These are phyloP conservation scores for Epichloe coenophiala DNA, from an alignment of 2,329 filamentous ascomycete species.

Conservation along the genomic window DNA sequence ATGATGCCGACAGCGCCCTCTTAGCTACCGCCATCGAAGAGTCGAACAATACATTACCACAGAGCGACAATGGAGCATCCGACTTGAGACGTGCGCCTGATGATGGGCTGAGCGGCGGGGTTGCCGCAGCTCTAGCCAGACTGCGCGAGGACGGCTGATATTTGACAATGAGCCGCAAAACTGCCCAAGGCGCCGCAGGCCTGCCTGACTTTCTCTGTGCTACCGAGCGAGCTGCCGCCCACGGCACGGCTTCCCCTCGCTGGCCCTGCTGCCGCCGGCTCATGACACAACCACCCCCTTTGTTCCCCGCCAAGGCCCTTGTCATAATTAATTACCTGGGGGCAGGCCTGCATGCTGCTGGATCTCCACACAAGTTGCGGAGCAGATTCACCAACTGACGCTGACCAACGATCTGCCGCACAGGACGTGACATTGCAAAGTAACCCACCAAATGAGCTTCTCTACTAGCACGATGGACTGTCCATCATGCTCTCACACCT, in stretches of 20 bases:
- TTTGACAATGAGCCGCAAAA: slow-evolving; percentile 1
- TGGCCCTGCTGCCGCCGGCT: neutral
- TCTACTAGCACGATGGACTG: neutral
- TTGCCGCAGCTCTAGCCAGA: slow-evolving; percentile 48
- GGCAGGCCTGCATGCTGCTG: neutral
- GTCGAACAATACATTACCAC: slow-evolving; percentile 25
- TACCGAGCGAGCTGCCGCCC: neutral
- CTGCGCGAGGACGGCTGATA: slow-evolving; percentile 30
- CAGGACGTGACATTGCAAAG: slow-evolving; percentile 1
- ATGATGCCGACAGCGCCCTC: slow-evolving; percentile 28
- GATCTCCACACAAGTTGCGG: neutral
- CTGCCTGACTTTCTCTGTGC: neutral
- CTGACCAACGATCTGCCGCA: neutral
- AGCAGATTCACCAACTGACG: neutral
- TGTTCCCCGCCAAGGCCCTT: neutral
- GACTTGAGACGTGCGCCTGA: slow-evolving; percentile 1
- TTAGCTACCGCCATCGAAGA: slow-evolving; percentile 33
- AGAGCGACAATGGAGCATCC: slow-evolving; percentile 12
- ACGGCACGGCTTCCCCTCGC: neutral
- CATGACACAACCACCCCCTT: no score
- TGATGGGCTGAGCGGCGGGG: slow-evolving; percentile 35
- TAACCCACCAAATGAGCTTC: neutral
- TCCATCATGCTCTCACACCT: neutral
- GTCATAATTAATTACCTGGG: no score
- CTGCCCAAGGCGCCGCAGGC: neutral